Percentiles rank a stretch among this genome's conserved stretches.
Evolutionary conservation across 257 asterid species (phyloP).

Genomic region (Asclepias syriaca): DNA sequence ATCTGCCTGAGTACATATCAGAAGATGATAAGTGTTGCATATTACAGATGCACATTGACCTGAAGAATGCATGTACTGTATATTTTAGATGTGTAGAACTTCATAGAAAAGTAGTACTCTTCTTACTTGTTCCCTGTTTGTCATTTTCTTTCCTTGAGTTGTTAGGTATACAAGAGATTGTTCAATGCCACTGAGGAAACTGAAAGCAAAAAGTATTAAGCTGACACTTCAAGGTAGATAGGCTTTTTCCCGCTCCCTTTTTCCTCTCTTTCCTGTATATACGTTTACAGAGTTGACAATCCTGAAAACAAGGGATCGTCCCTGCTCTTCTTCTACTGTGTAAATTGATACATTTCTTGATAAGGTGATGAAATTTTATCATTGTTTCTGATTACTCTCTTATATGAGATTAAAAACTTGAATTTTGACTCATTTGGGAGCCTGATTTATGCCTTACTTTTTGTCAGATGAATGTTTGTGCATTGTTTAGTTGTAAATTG

Average conservation of each 20-base stretch:
- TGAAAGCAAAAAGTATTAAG: slow-evolving; percentile 1
- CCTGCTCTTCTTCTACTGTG: not conserved
- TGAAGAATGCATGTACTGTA: slow-evolving; percentile 15
- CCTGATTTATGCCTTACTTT: not conserved
- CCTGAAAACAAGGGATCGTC: not conserved
- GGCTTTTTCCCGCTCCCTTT: not conserved
- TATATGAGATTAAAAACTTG: not conserved
- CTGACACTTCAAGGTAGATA: slow-evolving; percentile 3
- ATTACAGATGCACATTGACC: slow-evolving; percentile 6
- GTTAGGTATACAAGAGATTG: slow-evolving; percentile 7
- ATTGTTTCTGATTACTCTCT: not conserved
- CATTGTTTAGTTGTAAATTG: not conserved
- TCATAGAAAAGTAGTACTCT: slow-evolving; percentile 6
- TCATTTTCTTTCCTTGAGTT: not conserved
- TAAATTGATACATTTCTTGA: not conserved
- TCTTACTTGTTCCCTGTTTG: slow-evolving; percentile 8
- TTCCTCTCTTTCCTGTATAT: slow-evolving; percentile 1
- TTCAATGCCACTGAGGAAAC: slow-evolving; percentile 8
- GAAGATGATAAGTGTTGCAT: slow-evolving; percentile 9
- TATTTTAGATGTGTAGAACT: slow-evolving; percentile 19
- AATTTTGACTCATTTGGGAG: not conserved
- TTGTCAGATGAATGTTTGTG: not conserved
- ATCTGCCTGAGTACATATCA: not conserved
- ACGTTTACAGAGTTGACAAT: slow-evolving; percentile 1
- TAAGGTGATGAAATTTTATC: not conserved